phyloP scores from a whole-genome alignment of 2,329 filamentous ascomycete species.

The Celoporthe dispersa region DNA sequence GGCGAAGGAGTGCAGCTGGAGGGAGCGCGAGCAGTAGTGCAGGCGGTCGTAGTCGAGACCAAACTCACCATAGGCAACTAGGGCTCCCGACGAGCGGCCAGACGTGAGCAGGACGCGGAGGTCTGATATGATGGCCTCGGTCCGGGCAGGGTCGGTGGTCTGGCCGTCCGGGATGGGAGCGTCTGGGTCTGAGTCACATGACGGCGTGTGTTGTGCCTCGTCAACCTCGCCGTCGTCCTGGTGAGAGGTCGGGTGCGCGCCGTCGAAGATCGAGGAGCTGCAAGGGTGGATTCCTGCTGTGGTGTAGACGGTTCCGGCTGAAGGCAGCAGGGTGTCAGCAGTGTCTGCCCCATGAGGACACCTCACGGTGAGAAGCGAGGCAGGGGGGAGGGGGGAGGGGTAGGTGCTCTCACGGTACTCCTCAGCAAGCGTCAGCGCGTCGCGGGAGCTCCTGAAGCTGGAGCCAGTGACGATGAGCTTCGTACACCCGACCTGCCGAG shows the following conservation, averaged over 20 bases:
- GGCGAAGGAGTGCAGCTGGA: slow-evolving; percentile 84
- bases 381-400: slow-evolving; percentile 3
- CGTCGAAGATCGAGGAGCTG: slow-evolving; percentile 77
- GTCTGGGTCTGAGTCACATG: slow-evolving; percentile 58
- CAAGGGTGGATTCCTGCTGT: slow-evolving; percentile 96
- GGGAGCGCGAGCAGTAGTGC: slow-evolving; percentile 76
- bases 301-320: slow-evolving; percentile 81
- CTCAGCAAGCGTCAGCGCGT: slow-evolving; percentile 74
- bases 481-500: slow-evolving; percentile 75
- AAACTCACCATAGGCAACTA: slow-evolving; percentile 90
- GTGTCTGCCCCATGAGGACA: neutral
- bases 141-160: slow-evolving; percentile 46
- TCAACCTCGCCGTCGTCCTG: slow-evolving; percentile 42
- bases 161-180: slow-evolving; percentile 55
- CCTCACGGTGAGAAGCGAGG: neutral
- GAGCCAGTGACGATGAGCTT: slow-evolving; percentile 96
- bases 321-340: slow-evolving; percentile 13
- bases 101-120: slow-evolving; percentile 68
- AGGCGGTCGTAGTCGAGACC: slow-evolving; percentile 95
- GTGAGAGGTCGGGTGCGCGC: slow-evolving; percentile 49
- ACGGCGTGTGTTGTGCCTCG: slow-evolving; percentile 49
- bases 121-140: slow-evolving; percentile 55
- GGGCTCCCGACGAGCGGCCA: slow-evolving; percentile 54
- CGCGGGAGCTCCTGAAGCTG: slow-evolving; percentile 75
- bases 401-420: slow-evolving; percentile 66